Base-by-base conservation (phyloP, 176 grass and related monocot genomes). In the Eleusine indica region DNA sequence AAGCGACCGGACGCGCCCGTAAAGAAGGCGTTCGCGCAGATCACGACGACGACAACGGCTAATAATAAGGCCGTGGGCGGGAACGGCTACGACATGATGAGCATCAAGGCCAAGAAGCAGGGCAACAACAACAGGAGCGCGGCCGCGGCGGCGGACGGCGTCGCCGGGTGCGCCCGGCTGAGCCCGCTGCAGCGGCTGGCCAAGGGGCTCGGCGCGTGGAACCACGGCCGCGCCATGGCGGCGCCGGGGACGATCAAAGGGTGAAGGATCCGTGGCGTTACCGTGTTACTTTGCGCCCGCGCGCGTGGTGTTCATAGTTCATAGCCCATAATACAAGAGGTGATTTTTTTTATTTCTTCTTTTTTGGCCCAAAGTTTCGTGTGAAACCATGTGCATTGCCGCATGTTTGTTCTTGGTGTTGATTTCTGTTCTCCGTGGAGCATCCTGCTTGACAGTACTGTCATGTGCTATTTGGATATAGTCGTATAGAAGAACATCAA, bases 161-260 rank as follows among this genome's bases (percentile, higher is more conserved):
- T 99, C 17, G 80, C 91, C 66, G 78, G 96, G 46, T 91, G 87
- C 67, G 66, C 88, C 21, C 70, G 93, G 51, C 73, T 91, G 71
- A 94, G 88, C 70, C 86, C 91, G 47, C 83, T 93, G 89, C 70
- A 91, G 72, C 93, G 92, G 63, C 63, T 98, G 75, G 82, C 86
- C 35, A 83, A 84, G 16, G 88, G 90, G 18, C 76, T 94, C 42
- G 88, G 80, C 48, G 64, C 80, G 68, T 90, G 82, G 73, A 62
- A 92, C 81, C 43, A 85, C 83, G 75, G 85, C 89, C 86, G 80
- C n/a, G 78, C 73, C 43, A 83, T 80, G 82, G 53, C 84, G 75
- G 18, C 68, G 64, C 75, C 71, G 49, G 74, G 40, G 46, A 35
- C 32, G 32, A 76, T 66, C 63, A 87, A 90, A 63, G 70, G 85